A percentile compares a stretch with the other conserved stretches of the same genome.
Conservation (phyloP, 371 early-diverging fungal genomes). For the Apophysomyces trapeziformis region DNA sequence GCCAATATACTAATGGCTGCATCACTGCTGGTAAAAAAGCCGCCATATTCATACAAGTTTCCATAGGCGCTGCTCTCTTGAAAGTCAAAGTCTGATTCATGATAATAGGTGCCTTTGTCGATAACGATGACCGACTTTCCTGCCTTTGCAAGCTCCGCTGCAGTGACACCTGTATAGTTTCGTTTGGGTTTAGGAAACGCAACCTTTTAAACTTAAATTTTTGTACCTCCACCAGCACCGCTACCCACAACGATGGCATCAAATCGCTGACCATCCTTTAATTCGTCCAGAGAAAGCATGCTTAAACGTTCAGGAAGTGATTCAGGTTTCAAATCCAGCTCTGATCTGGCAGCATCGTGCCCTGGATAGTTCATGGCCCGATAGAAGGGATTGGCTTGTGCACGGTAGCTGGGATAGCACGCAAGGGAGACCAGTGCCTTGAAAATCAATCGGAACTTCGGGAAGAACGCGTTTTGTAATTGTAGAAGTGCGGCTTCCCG, state of each 20-base stretch:
- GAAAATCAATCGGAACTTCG: slow-evolving; percentile 49
- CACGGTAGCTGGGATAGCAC: slow-evolving; percentile 30
- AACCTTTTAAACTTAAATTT: background rate
- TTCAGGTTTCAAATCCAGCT: slow-evolving; percentile 22
- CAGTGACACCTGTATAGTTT: slow-evolving; percentile 54
- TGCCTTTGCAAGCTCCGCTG: slow-evolving; percentile 69
- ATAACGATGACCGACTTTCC: slow-evolving; percentile 76
- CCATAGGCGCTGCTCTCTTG: slow-evolving; percentile 51
- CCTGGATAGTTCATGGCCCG: slow-evolving; percentile 52
- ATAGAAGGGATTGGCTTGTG: slow-evolving; percentile 18
- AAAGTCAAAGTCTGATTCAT: slow-evolving; percentile 55
- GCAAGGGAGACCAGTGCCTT: slow-evolving; percentile 35
- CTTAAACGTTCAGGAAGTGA: slow-evolving; percentile 25
- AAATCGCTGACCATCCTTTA: slow-evolving; percentile 36
- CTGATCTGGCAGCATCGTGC: slow-evolving; percentile 15
- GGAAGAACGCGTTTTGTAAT: slow-evolving; percentile 55
- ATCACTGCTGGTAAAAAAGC: slow-evolving; percentile 43
- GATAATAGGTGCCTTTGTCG: slow-evolving; percentile 71
- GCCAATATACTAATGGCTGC: slow-evolving; percentile 59
- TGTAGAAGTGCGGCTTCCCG: slow-evolving; percentile 49
- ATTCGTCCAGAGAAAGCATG: slow-evolving; percentile 26
- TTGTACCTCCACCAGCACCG: slow-evolving; percentile 75
- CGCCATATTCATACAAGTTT: slow-evolving; percentile 58
- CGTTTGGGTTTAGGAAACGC: background rate
- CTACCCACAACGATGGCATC: slow-evolving; percentile 79